These are phyloP conservation scores for Ammopiptanthus mongolicus DNA, from an alignment of 306 rosid genomes.

Conservation along the genomic window DNA sequence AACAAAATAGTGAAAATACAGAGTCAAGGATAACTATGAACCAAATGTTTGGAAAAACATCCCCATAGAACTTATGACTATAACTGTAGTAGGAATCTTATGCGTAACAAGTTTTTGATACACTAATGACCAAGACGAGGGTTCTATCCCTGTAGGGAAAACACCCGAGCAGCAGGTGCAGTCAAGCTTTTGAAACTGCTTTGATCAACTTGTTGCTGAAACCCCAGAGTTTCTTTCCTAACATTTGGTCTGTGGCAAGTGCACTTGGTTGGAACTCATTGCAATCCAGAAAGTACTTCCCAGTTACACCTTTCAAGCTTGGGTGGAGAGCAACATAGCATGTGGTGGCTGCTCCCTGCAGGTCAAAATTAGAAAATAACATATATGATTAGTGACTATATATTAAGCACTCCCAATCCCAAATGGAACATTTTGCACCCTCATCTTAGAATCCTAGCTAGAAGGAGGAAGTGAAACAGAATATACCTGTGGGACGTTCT, in stretches of 20 bases:
- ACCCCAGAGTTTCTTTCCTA: conserved; percentile 75
- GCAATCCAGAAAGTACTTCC: conserved; percentile 73
- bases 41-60: neutral
- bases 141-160: neutral
- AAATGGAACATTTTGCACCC: neutral
- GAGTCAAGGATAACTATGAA: neutral
- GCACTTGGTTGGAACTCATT: conserved; percentile 60
- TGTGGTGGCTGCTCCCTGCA: conserved; percentile 86
- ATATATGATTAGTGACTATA: neutral
- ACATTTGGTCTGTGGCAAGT: conserved; percentile 34
- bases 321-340: conserved; percentile 84
- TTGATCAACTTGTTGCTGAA: conserved; percentile 65
- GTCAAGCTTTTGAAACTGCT: conserved; percentile 34
- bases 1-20: neutral
- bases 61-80: neutral
- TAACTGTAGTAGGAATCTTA: neutral
- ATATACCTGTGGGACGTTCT: conserved; percentile 78
- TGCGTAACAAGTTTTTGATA: neutral
- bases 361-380: neutral
- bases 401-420: neutral
- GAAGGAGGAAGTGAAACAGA: neutral
- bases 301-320: conserved; percentile 58
- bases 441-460: neutral
- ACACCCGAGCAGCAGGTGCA: neutral
- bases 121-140: neutral